Evolutionary conservation across 768 basidiomycete genomes (phyloP).

Genomic region (Boletus vermiculosoides): DNA sequence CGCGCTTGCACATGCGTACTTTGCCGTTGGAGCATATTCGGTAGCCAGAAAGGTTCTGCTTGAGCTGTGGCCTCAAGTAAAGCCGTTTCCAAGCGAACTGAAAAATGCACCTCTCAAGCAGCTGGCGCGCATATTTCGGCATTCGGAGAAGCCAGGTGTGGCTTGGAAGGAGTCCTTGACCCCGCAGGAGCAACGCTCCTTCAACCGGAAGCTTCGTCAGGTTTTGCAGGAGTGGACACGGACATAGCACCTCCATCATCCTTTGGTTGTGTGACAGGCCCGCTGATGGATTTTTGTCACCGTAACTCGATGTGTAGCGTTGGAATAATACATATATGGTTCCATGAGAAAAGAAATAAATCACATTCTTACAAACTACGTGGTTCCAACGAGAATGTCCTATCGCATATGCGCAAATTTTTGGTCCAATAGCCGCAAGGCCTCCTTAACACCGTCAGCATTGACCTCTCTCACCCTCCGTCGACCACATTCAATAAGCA

Average conservation of each 20-base stretch:
- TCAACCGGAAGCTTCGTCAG: slow-evolving; percentile 39
- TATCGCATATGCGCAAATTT: slow-evolving; percentile 47
- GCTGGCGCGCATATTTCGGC: slow-evolving; percentile 47
- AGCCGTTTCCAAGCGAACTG: slow-evolving; percentile 57
- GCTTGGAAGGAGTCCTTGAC: slow-evolving; percentile 26
- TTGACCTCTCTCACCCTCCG: slow-evolving; percentile 64
- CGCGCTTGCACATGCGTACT: slow-evolving; percentile 67
- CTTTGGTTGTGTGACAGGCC: background rate
- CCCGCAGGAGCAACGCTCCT: slow-evolving; percentile 33
- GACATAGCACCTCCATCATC: slow-evolving; percentile 4
- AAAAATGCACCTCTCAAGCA: slow-evolving; percentile 42
- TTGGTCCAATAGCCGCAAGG: slow-evolving; percentile 69
- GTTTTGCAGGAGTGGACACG: slow-evolving; percentile 27
- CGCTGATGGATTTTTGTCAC: background rate
- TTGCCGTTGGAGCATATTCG: slow-evolving; percentile 49
- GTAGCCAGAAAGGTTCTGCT: slow-evolving; percentile 55
- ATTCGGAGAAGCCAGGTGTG: slow-evolving; percentile 13
- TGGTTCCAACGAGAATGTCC: background rate
- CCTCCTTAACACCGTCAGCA: slow-evolving; percentile 71
- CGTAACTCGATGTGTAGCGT: slow-evolving; percentile 1
- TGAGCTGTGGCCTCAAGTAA: slow-evolving; percentile 62
- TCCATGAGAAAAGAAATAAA: background rate
- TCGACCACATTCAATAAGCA: slow-evolving; percentile 61
- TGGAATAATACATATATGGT: slow-evolving; percentile 5
- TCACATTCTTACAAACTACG: background rate